A percentile compares a stretch with the other conserved stretches of the same genome.
Conservation (phyloP, 352 stramenopile species). For the Globisporangium echinulatum region DNA sequence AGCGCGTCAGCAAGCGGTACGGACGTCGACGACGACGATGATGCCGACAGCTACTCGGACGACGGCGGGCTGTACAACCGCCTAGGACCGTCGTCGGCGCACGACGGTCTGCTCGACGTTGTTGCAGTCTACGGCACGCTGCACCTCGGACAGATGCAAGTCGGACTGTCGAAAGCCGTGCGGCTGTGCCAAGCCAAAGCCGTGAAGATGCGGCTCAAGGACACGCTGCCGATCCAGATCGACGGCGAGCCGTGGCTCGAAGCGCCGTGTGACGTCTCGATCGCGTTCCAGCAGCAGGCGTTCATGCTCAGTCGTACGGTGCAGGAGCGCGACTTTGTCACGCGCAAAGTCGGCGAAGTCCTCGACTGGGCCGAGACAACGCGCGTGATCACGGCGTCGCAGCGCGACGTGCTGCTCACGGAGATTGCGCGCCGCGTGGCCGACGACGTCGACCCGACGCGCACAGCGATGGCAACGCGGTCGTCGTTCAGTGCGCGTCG, state of each 20-base stretch:
- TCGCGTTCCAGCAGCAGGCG: conserved; percentile 78
- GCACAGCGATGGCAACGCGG: conserved; percentile 10
- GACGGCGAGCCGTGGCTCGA: conserved; percentile 95
- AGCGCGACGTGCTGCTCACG: conserved; percentile 63
- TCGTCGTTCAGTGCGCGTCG: conserved; percentile 6
- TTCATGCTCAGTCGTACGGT: conserved; percentile 81
- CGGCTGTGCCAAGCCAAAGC: conserved; percentile 69
- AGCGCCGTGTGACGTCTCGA: conserved; percentile 64
- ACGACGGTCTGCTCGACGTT: conserved; percentile 91
- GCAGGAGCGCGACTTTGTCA: conserved; percentile 72
- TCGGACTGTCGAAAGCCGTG: conserved; percentile 74
- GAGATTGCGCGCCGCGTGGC: conserved; percentile 69
- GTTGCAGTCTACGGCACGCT: conserved; percentile 91
- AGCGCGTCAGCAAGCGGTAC: conserved; percentile 22
- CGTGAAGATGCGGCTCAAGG: conserved; percentile 47
- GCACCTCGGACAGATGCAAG: conserved; percentile 93
- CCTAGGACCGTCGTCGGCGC: conserved; percentile 57
- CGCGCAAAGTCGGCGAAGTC: conserved; percentile 71
- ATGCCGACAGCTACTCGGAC: conserved; percentile 18
- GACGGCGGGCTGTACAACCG: conserved; percentile 15
- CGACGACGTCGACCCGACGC: conserved; percentile 21
- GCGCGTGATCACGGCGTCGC: conserved; percentile 56
- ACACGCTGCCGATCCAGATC: conserved; percentile 86
- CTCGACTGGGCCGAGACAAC: conserved; percentile 80
- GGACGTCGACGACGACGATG: conserved; percentile 30